Conservation (phyloP, 2,329 filamentous ascomycete genomes). For the Botrytis aclada region DNA sequence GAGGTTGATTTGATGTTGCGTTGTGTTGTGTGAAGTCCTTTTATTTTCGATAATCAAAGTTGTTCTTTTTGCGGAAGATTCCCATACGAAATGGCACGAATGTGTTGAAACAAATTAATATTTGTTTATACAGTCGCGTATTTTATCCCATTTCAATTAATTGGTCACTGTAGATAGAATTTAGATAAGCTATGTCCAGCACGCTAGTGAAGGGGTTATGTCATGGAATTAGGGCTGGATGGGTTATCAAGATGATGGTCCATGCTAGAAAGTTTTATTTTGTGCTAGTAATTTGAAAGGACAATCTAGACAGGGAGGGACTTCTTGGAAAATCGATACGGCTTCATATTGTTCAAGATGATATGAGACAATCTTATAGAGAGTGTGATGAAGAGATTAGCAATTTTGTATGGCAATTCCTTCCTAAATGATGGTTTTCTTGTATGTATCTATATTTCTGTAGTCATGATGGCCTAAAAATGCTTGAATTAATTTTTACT, state of each 20-base stretch:
- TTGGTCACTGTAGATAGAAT: background rate
- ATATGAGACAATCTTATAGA: background rate
- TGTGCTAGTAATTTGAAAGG: background rate
- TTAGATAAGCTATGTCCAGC: background rate
- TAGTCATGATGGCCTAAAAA: background rate
- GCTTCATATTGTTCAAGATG: background rate
- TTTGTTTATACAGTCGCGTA: background rate
- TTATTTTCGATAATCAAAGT: background rate
- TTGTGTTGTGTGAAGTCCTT: background rate
- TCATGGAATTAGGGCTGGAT: background rate
- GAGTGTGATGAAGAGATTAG: background rate
- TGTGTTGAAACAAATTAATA: too few species aligned
- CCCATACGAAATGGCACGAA: background rate
- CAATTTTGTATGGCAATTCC: background rate
- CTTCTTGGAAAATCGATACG: fast-evolving
- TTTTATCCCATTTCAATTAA: background rate
- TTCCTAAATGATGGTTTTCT: background rate
- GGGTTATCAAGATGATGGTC: too few species aligned
- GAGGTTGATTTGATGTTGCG: background rate
- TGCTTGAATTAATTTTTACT: too few species aligned
- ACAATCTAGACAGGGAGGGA: background rate
- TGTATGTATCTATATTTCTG: background rate
- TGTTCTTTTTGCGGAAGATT: background rate
- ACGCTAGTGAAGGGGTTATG: background rate
- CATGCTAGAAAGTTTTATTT: background rate